A percentile compares a stretch with the other conserved stretches of the same genome.
phyloP scores from a whole-genome alignment of 2,329 filamentous ascomycete species.

The Ophiobolus disseminans region DNA sequence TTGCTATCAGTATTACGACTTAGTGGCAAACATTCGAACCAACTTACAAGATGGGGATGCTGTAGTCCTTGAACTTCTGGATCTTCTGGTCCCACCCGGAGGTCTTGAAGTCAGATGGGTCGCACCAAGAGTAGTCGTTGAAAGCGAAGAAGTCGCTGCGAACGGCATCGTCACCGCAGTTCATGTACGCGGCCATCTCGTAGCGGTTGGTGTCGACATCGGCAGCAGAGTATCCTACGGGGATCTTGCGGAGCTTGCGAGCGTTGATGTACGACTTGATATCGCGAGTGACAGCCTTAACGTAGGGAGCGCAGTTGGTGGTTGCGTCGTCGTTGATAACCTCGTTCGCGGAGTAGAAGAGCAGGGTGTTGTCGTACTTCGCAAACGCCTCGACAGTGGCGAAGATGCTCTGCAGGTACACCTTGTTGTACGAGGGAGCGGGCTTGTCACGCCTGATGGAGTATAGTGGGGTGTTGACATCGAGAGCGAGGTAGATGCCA shows the following conservation, averaged over 20 bases:
- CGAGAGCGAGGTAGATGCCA: slow-evolving; percentile 89
- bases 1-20: slow-evolving; percentile 17
- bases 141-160: slow-evolving; percentile 89
- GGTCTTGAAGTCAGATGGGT: slow-evolving; percentile 69
- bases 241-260: slow-evolving; percentile 71
- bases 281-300: slow-evolving; percentile 76
- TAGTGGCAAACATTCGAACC: background rate
- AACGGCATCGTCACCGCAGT: slow-evolving; percentile 84
- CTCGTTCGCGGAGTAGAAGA: slow-evolving; percentile 83
- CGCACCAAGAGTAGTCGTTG: slow-evolving; percentile 91
- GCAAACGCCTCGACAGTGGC: slow-evolving; percentile 85
- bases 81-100: slow-evolving; percentile 91
- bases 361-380: slow-evolving; percentile 84
- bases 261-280: slow-evolving; percentile 82
- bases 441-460: slow-evolving; percentile 81
- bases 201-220: slow-evolving; percentile 86
- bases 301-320: slow-evolving; percentile 72
- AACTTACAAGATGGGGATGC: slow-evolving; percentile 77
- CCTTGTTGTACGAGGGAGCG: slow-evolving; percentile 81
- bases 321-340: slow-evolving; percentile 72
- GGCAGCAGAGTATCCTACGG: slow-evolving; percentile 82
- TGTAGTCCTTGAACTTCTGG: slow-evolving; percentile 83
- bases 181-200: slow-evolving; percentile 90
- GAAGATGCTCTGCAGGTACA: slow-evolving; percentile 85
- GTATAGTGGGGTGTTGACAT: slow-evolving; percentile 91